phyloP scores from a whole-genome alignment of 73 alveolate species.

The Uronychia setigera region DNA sequence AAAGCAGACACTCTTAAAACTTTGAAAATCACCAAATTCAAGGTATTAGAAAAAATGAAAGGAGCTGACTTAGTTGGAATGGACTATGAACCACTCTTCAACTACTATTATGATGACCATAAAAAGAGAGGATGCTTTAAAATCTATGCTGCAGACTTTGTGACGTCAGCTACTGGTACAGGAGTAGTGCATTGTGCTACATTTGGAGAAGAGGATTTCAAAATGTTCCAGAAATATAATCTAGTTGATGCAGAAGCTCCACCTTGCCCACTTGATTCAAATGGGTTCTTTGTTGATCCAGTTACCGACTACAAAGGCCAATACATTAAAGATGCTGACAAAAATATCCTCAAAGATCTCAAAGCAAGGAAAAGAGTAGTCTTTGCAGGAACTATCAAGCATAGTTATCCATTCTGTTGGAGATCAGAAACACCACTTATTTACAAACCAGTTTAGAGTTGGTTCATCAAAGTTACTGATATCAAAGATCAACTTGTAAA shows the following conservation, averaged over 20 bases:
- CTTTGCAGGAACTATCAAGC: conserved; percentile 85
- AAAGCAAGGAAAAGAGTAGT: conserved; percentile 90
- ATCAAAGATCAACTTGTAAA: conserved; percentile 90
- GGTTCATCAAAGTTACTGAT: conserved; percentile 99
- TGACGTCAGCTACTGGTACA: conserved; percentile 98
- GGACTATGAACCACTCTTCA: conserved; percentile 96
- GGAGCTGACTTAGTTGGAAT: conserved; percentile 94
- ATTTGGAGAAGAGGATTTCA: conserved; percentile 99
- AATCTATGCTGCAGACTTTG: conserved; percentile 93
- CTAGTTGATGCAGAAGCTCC: conserved; percentile 92
- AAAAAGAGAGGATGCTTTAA: conserved; percentile 93
- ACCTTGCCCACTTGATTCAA: conserved; percentile 96
- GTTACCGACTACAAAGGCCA: conserved; percentile 93
- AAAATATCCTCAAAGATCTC: conserved; percentile 81
- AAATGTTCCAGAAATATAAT: conserved; percentile 76
- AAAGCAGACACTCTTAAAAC: conserved; percentile 70
- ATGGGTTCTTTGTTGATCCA: conserved; percentile 95
- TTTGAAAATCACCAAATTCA: conserved; percentile 66
- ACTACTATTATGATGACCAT: conserved; percentile 76
- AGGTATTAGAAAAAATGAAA: conserved; percentile 69
- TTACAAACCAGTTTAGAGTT: conserved; percentile 95
- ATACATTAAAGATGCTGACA: conserved; percentile 97
- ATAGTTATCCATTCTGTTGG: conserved; percentile 99
- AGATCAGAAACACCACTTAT: conserved; percentile 99
- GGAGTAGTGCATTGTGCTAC: conserved; percentile 99